These are phyloP conservation scores for Fusarium pilosicola DNA, from an alignment of 2,329 filamentous ascomycete species.

Conservation along the genomic window DNA sequence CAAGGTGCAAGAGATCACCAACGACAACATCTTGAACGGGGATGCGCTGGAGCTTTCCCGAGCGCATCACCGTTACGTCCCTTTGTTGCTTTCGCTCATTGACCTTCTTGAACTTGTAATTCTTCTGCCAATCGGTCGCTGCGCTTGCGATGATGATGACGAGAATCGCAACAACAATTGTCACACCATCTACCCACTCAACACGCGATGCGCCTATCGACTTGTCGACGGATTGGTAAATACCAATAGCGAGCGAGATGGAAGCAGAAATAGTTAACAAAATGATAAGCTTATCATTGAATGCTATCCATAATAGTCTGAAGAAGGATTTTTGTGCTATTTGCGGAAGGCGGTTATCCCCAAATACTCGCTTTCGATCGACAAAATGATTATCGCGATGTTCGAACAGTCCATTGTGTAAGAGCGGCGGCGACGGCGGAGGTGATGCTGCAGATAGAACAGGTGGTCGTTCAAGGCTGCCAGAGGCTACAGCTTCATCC, in stretches of 20 bases:
- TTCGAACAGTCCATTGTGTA: constrained; percentile 46
- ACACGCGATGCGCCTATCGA: constrained; percentile 63
- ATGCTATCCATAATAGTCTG: constrained; percentile 77
- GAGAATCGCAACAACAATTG: constrained; percentile 79
- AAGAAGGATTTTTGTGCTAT: constrained; percentile 76
- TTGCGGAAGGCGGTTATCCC: constrained; percentile 66
- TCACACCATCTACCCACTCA: constrained; percentile 85
- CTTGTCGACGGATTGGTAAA: constrained; percentile 74
- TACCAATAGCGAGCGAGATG: constrained; percentile 78
- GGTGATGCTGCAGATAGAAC: constrained; percentile 32
- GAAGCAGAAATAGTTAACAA: constrained; percentile 75
- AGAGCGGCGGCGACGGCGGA: constrained; percentile 34
- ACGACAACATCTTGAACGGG: constrained; percentile 77
- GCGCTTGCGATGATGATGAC: constrained; percentile 82
- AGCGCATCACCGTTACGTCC: constrained; percentile 78
- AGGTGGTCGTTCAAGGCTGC: constrained; percentile 46
- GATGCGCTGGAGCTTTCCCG: constrained; percentile 74
- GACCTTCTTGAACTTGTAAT: constrained; percentile 81
- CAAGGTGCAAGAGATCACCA: constrained; percentile 77
- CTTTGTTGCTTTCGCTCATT: constrained; percentile 84
- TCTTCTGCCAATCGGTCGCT: constrained; percentile 85
- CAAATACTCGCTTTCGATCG: constrained; percentile 77
- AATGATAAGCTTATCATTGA: constrained; percentile 83
- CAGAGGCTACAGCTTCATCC: constrained; percentile 58
- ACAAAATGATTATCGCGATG: constrained; percentile 42